A percentile compares a stretch with the other conserved stretches of the same genome.
These are phyloP conservation scores for Venturia effusa DNA, from an alignment of 2,329 filamentous ascomycete genomes.

Conservation along the genomic window DNA sequence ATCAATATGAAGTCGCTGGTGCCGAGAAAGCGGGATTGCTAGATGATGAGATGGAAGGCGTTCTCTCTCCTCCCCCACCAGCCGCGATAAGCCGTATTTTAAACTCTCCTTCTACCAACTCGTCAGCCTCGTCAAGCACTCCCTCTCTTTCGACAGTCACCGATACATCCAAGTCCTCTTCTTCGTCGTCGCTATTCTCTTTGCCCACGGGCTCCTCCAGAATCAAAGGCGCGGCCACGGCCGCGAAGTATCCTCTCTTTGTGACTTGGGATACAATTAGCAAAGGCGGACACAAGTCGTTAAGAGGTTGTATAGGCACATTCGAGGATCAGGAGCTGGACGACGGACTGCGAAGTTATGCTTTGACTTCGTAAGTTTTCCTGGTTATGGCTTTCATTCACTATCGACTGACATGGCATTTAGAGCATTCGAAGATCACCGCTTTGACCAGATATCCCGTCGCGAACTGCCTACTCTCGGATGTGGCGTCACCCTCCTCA, in stretches of 20 bases:
- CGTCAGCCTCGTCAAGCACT: conserved; percentile 30
- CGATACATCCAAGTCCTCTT: conserved; percentile 20
- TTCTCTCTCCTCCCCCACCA: conserved; percentile 21
- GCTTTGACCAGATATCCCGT: conserved; percentile 46
- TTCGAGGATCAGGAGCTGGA: conserved; percentile 70
- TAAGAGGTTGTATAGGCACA: conserved; percentile 93
- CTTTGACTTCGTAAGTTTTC: conserved; percentile 58
- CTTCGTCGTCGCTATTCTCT: conserved; percentile 24
- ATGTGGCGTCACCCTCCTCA: conserved; percentile 63
- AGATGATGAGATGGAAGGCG: conserved; percentile 23
- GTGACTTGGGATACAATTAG: conserved; percentile 85
- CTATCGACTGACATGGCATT: conserved; percentile 1
- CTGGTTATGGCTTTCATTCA: neutral
- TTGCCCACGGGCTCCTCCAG: conserved; percentile 19
- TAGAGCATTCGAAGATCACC: conserved; percentile 53
- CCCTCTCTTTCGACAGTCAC: conserved; percentile 3
- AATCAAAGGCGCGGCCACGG: conserved; percentile 25
- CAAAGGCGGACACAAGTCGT: conserved; percentile 47
- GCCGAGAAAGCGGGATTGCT: conserved; percentile 24
- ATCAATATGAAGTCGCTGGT: conserved; percentile 34
- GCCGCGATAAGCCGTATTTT: conserved; percentile 35
- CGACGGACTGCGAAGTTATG: conserved; percentile 65
- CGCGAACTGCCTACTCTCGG: conserved; percentile 28
- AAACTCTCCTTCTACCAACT: conserved; percentile 33
- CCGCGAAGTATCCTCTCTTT: conserved; percentile 62